phyloP scores from a whole-genome alignment of 257 asterid genomes.

The Solanum chaucha region DNA sequence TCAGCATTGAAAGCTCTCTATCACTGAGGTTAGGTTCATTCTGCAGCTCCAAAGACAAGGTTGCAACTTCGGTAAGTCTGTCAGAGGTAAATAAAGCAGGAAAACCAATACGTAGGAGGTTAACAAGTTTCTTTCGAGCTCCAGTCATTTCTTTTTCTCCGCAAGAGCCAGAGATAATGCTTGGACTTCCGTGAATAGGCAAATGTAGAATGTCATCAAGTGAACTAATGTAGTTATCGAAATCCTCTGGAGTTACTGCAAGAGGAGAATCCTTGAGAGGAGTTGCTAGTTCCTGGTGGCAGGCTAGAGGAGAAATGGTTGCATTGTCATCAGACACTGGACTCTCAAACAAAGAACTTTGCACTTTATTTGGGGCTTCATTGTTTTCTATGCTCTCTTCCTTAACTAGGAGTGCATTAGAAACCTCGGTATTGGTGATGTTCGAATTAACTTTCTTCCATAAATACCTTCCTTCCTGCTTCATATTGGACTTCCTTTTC shows the following conservation, averaged over 20 bases:
- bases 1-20: constrained; percentile 18
- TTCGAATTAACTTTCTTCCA: background rate
- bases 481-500: background rate
- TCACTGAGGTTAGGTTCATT: constrained; percentile 20
- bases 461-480: background rate
- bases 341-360: background rate
- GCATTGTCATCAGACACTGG: background rate
- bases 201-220: constrained; percentile 24
- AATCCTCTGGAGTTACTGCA: constrained; percentile 13
- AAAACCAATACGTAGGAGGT: constrained; percentile 22
- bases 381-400: background rate
- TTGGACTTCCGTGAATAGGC: background rate
- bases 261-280: background rate
- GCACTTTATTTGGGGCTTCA: background rate
- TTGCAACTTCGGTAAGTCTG: constrained; percentile 7
- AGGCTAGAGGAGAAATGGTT: background rate
- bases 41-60: constrained; percentile 18
- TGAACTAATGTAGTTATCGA: constrained; percentile 24
- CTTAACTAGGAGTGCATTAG: background rate
- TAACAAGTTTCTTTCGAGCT: constrained; percentile 16
- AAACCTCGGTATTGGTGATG: background rate
- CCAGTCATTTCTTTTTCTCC: constrained; percentile 5
- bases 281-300: background rate
- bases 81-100: constrained; percentile 12
- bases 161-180: background rate